Base-by-base conservation (phyloP, 805 yeast species). In the Candida arabinofermentans region DNA sequence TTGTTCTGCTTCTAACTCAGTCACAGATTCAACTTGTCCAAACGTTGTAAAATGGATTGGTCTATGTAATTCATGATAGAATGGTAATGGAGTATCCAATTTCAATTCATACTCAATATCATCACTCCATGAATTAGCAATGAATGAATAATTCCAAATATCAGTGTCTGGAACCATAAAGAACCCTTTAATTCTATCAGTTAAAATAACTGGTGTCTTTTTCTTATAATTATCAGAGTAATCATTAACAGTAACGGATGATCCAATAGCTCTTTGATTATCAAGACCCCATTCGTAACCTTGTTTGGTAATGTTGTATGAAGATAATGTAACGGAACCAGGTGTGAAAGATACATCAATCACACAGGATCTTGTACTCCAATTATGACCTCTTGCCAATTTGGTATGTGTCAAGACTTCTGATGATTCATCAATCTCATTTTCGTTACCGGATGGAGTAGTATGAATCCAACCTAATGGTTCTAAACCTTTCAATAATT, bases 391-490 rank as follows among this genome's bases (percentile, higher is more conserved):
- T 2, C 60, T 53, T 16, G 72, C 66, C 24, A 69, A 44, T 21
- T 68, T 63, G 4, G 79, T 67, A 41, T 81, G 84, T 0, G 79
- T 74, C 2, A 84, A 72, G 13, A 87, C 76, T 49, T 91, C 97
- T 27, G 72, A 64, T 0, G 96, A 80, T 5, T 84, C 68, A 67
- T 90, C 73, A 39, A 71, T 69, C 37, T 75, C 74, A 5, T 41
- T 53, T 9, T 57, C 53, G 14, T 72, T 49, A 29, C 86, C 96
- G 16, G 75, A 77, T 1, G 83, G 72, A 59, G 83, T 88, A 0
- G 97, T 86, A 58, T 91, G 97, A n/a, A 93, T 75, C 96, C 96
- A 86, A 1, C 99, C 99, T 14, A 93, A 62, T 5, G 93, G 75
- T 54, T 88, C 90, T 27, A 87, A 60, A 2, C 77, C 84, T n/a